Base-by-base conservation (phyloP, 768 basidiomycete species). In the Rhodotorula kratochvilovae region DNA sequence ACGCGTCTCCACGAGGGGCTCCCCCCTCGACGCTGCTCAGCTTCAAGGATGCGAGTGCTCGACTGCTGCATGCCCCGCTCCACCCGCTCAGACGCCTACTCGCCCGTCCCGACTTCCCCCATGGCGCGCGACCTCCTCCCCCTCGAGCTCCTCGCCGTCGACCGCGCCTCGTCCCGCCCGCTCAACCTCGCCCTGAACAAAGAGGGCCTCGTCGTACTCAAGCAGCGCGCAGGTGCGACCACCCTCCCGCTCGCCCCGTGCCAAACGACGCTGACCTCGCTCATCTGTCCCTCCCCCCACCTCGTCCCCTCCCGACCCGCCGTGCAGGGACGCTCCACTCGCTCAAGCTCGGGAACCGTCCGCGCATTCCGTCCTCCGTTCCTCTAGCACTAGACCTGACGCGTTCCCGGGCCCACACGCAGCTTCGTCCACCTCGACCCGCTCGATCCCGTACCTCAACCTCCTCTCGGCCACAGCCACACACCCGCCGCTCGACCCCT, bases 391-490 rank as follows among this genome's bases (percentile, higher is more conserved):
- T 10, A 21, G 27, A 17, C 13, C 56, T 42, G 10, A 6, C 27
- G 27, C 55, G 50, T 19, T 21, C 31, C 25, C 12, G 16, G 45
- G 10, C 27, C 25, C 17, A 17, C 16, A 15, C 45, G 25, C 51
- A 60, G 65, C 70, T 15, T 29, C 63, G 25, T 29, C 70, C 16
- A 31, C 64, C 16, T 42, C 59, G 33, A 63, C 48, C 25, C 60
- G 39, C 27, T 21, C 58, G 3, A 39, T 71, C 51, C 66, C 70
- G 19, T 71, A 59, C 57, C 50, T 59, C 36, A 23, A 42, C 29
- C 23, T 71, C 55, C 42, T 71, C 31, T 48, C 70, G 21, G 11
- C 25, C 48, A 27, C 64, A 19, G 1, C 27, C 42, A 27, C 45
- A 21, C 42, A 11, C 54, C 35, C 25, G 16, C 25, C 12, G 23